Evolutionary conservation across 2,329 filamentous ascomycete species (phyloP).

Genomic region (Sphaerostilbella broomeana): DNA sequence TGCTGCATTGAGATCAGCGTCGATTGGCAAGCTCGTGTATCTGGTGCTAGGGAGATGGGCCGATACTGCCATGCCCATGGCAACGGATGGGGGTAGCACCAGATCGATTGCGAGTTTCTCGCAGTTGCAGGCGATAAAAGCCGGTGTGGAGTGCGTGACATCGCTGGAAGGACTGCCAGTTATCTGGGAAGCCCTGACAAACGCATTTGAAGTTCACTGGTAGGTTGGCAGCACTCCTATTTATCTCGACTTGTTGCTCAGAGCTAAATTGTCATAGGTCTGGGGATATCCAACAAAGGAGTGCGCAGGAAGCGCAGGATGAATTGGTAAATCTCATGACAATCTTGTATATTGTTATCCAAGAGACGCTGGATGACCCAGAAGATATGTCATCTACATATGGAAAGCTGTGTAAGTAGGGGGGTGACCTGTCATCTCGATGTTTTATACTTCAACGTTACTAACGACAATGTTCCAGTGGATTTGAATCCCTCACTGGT

Average conservation of each 20-base stretch:
- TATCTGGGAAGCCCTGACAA: conserved; percentile 45
- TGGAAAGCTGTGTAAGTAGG: conserved; percentile 44
- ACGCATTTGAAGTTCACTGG: conserved; percentile 48
- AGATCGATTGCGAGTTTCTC: conserved; percentile 46
- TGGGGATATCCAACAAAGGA: conserved; percentile 38
- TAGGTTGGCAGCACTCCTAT: conserved; percentile 28
- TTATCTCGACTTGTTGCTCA: no score
- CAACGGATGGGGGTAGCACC: conserved; percentile 32
- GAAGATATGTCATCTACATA: conserved; percentile 41
- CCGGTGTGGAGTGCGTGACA: conserved; percentile 45
- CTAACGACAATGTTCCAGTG: conserved; percentile 32
- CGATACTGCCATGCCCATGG: conserved; percentile 52
- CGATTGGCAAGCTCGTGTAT: conserved; percentile 53
- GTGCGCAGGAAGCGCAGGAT: conserved; percentile 48
- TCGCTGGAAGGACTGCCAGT: conserved; percentile 44
- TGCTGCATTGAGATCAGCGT: conserved; percentile 42
- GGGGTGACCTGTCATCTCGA: background rate
- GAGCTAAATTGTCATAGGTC: conserved; percentile 35
- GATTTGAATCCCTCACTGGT: conserved; percentile 61
- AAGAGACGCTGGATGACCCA: conserved; percentile 47
- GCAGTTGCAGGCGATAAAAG: conserved; percentile 55
- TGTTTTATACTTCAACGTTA: background rate
- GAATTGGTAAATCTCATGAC: conserved; percentile 58
- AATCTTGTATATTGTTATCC: conserved; percentile 54
- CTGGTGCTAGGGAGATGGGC: conserved; percentile 65